phyloP scores from a whole-genome alignment of 306 rosid species.

The Prunus mira region DNA sequence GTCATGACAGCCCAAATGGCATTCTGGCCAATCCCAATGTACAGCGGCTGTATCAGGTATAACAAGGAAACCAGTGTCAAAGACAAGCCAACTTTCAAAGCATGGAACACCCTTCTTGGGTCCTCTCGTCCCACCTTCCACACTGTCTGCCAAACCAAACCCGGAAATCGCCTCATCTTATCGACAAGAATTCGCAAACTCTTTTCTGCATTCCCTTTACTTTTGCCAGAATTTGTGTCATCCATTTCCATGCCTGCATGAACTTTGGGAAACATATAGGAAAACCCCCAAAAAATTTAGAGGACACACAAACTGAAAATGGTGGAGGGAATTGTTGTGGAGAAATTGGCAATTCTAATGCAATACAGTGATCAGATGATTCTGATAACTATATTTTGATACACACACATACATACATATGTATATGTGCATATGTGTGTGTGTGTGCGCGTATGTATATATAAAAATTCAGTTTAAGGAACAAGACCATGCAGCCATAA shows the following conservation, averaged over 20 bases:
- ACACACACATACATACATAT: too few relatives aligned
- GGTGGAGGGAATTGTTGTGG: neutral
- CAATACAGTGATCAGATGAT: neutral
- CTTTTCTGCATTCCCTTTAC: slow-evolving; percentile 34
- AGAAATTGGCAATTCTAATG: slow-evolving; percentile 8
- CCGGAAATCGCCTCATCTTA: slow-evolving; percentile 42
- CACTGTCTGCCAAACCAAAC: slow-evolving; percentile 40
- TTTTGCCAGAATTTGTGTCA: slow-evolving; percentile 22
- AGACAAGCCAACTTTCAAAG: slow-evolving; percentile 83
- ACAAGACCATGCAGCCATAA: neutral
- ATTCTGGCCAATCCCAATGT: slow-evolving; percentile 55
- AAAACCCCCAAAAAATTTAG: neutral
- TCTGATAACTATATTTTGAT: neutral
- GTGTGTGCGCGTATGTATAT: neutral
- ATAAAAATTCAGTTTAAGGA: neutral
- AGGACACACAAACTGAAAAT: neutral
- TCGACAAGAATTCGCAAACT: slow-evolving; percentile 29
- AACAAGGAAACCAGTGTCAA: slow-evolving; percentile 69
- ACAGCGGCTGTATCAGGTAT: slow-evolving; percentile 72
- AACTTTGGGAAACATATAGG: slow-evolving; percentile 52
- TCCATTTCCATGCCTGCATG: slow-evolving; percentile 54
- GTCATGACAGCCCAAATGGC: slow-evolving; percentile 98
- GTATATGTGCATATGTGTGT: too few relatives aligned
- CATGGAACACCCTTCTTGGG: slow-evolving; percentile 78
- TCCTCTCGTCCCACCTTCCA: slow-evolving; percentile 84